Base-by-base conservation (phyloP, 192 early-diverging fungal species). In the Coemansia sp. region DNA sequence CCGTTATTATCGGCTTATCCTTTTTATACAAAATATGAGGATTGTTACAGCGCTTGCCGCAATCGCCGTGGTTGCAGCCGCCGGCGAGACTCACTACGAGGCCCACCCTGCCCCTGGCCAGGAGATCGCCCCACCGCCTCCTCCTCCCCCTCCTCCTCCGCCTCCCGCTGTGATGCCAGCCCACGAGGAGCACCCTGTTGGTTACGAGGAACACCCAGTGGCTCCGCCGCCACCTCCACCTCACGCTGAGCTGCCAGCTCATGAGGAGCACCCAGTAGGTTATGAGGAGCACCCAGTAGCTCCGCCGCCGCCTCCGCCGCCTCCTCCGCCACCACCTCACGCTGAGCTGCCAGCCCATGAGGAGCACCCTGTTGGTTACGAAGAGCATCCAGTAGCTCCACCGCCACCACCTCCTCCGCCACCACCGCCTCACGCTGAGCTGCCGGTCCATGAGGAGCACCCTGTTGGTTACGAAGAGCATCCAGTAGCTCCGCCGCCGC, bases 41-140 rank as follows among this genome's bases (percentile, higher is more conserved):
- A 75, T 69, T 38, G 51, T 66, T 44, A 59, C 73, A 20, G 78
- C 78, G 2, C 21, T 81, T 43, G 73, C 66, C 33, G 78, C 78
- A 46, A 66, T 81, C 62, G 60, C 71, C 38, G 78, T 69, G 43
- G 38, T 81, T 66, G 78, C 69, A 38, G 69, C 69, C 15, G 78
- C 73, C 41, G 77, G 72, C 30, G 77, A 74, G 21, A 56, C 57
- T 4, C 68, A 74, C 41, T 79, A 79, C 62, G 72, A 79, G 67
- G 70, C 69, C 49, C 60, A 36, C 51, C 63, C 14, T 49, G 33
- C 51, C 12, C 36, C 57, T 46, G 44, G 44, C 44, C 44, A 46
- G 44, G 44, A 46, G 44, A 46, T 33, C 41, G 36, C 51, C 39
- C 61, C 38, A 24, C 62, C 68, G 11, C 23, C 18, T 15, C 23